These are phyloP conservation scores for Aspergillus ruber DNA, from an alignment of 2,329 filamentous ascomycete genomes.

Conservation along the genomic window DNA sequence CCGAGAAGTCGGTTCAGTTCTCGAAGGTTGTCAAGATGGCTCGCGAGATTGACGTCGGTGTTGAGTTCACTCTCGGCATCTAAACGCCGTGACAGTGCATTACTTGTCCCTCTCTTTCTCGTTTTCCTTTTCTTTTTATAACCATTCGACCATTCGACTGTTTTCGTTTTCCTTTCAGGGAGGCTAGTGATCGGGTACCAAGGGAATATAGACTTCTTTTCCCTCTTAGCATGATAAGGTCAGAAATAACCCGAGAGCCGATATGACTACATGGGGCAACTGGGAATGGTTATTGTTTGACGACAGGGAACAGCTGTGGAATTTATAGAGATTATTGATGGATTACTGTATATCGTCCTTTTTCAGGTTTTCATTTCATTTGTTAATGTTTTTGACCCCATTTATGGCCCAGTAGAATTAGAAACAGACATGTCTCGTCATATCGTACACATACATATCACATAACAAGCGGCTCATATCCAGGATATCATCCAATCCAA, in stretches of 20 bases:
- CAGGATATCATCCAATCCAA: neutral
- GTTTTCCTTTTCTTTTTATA: neutral
- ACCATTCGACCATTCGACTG: neutral
- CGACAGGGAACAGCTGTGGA: constrained; percentile 3
- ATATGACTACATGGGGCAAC: no score
- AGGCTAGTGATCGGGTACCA: neutral
- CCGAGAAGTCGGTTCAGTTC: constrained; percentile 97
- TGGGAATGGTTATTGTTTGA: neutral
- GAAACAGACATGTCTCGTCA: neutral
- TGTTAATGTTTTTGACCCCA: constrained; percentile 5
- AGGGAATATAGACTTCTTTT: no score
- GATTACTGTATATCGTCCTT: constrained; percentile 17
- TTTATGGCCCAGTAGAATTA: neutral
- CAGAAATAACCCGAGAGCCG: no score
- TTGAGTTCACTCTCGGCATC: constrained; percentile 92
- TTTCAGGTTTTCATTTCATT: constrained; percentile 6
- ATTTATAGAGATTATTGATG: constrained; percentile 13
- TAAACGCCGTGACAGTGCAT: constrained; percentile 42
- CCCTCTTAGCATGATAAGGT: no score
- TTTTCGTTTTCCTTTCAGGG: neutral
- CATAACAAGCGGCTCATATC: neutral
- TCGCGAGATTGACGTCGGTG: constrained; percentile 92
- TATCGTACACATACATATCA: neutral
- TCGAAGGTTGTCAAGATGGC: constrained; percentile 99
- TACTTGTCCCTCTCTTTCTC: neutral